Base-by-base conservation (phyloP, 2,329 filamentous ascomycete genomes). In the Zalaria sp. region DNA sequence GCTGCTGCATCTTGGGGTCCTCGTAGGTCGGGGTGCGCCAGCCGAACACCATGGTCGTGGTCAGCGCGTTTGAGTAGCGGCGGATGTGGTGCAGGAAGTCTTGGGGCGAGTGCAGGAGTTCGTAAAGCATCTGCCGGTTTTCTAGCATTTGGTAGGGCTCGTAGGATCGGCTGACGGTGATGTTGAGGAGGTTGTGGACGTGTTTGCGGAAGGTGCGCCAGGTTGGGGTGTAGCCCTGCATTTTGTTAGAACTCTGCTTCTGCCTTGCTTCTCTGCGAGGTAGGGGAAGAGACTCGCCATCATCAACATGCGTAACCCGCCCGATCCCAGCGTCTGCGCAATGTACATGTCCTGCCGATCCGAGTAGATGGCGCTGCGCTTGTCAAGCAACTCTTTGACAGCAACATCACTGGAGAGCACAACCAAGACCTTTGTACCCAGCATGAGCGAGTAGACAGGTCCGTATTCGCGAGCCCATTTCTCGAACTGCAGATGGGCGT, bases 381-480 rank as follows among this genome's bases (percentile, higher is more conserved):
- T 67, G 49, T 71, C 68, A 8, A 71, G 41, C 2, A 67, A 56
- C 28, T 73, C 69, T 37, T 69, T 71, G 32, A 73, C 61, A 1
- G 60, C 64, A 40, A 59, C 46, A 28, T 66, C 62, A 3, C 60
- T 65, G 0, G 62, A 66, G 0, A 75, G 51, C 0, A 73, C 64
- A 8, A 73, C 57, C 44, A 71, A 49, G 5, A 60, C 57, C 35
- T 64, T 62, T 0, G 64, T 66, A 2, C 71, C 71, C 0, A 73
- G 55, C 7, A 72, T 70, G 4, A 74, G 53, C 5, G 61, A 67
- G 52, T 70, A 74, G 1, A 74, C 50, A 0, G 68, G 66, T 2
- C 69, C 64, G 38, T 74, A 73, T 48, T 71, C 58, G 3, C 63
- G 47, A 0, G 70, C 69, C 71, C 71, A 75, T 49, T 68, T 64